A percentile compares a stretch with the other conserved stretches of the same genome.
Conservation (phyloP, 495 filamentous ascomycete genomes). For the Ascodesmis nigricans region DNA sequence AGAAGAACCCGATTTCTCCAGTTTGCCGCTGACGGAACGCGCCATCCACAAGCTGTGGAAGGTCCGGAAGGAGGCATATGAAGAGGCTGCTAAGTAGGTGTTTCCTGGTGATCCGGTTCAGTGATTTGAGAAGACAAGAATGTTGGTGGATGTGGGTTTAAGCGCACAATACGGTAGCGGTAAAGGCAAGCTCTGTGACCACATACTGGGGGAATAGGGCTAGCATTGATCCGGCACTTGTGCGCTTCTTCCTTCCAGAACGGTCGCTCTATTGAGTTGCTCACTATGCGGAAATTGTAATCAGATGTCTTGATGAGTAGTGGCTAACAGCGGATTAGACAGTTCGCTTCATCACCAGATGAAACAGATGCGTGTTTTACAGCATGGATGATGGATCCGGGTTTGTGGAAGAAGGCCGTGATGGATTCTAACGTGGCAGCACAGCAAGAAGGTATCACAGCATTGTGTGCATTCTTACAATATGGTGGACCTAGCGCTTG, state of each 20-base stretch:
- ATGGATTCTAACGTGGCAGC: slow-evolving; percentile 94
- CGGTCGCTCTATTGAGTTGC: no score
- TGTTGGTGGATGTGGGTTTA: no score
- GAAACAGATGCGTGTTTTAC: slow-evolving; percentile 70
- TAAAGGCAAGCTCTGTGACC: no score
- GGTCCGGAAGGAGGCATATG: slow-evolving; percentile 84
- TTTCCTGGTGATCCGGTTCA: no score
- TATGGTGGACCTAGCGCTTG: slow-evolving; percentile 62
- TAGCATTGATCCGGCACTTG: no score
- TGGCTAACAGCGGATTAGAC: no score
- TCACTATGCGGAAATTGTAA: no score
- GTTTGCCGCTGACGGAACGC: slow-evolving; percentile 18
- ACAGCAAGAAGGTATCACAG: slow-evolving; percentile 73
- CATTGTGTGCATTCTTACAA: slow-evolving; percentile 75
- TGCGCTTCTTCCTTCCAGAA: no score
- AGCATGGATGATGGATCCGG: slow-evolving; percentile 65
- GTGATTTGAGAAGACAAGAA: no score
- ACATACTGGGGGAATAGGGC: no score
- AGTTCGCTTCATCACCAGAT: slow-evolving; percentile 64
- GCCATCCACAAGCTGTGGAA: slow-evolving; percentile 63
- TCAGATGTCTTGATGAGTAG: no score
- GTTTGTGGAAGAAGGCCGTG: slow-evolving; percentile 78
- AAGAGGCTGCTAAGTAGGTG: slow-evolving; percentile 39
- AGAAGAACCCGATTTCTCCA: slow-evolving; percentile 21
- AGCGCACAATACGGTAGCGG: no score